Percentiles rank a stretch among this genome's conserved stretches.
Evolutionary conservation across 495 filamentous ascomycete genomes (phyloP).

Genomic region (Penicillium ochrochloron): DNA sequence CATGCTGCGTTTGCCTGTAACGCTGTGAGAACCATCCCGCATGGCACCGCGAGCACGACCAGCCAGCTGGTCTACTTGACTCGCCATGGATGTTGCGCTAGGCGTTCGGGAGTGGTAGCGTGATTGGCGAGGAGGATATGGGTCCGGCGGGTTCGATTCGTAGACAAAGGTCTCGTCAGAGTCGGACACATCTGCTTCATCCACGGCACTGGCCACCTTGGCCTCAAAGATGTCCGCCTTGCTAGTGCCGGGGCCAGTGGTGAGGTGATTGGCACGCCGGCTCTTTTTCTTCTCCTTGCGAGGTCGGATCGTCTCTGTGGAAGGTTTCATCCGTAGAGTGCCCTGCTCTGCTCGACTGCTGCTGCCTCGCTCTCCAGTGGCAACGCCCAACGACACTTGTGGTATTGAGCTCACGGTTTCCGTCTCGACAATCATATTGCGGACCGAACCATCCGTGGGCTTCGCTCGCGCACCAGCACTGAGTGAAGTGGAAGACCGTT

Average conservation of each 20-base stretch:
- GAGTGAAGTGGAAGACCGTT: slow-evolving; percentile 55
- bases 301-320: slow-evolving; percentile 90
- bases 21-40: slow-evolving; percentile 66
- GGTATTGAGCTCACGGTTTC: slow-evolving; percentile 93
- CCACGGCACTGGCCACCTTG: slow-evolving; percentile 92
- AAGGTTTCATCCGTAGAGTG: slow-evolving; percentile 83
- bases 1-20: slow-evolving; percentile 90
- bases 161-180: slow-evolving; percentile 99
- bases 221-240: slow-evolving; percentile 98
- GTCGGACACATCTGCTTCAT: slow-evolving; percentile 90
- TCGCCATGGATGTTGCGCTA: slow-evolving; percentile 89
- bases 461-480: slow-evolving; percentile 56
- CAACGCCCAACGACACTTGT: slow-evolving; percentile 79
- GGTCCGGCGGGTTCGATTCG: slow-evolving; percentile 95
- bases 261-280: slow-evolving; percentile 67
- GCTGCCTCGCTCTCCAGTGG: slow-evolving; percentile 62
- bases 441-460: slow-evolving; percentile 72
- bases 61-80: slow-evolving; percentile 72
- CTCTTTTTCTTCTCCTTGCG: slow-evolving; percentile 86
- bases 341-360: slow-evolving; percentile 60
- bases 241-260: slow-evolving; percentile 70
- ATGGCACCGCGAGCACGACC: slow-evolving; percentile 64
- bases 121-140: slow-evolving; percentile 68
- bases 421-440: slow-evolving; percentile 97
- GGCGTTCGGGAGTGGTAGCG: slow-evolving; percentile 94